Evolutionary conservation across 176 grass and related monocot species (phyloP).

Genomic region (Eragrostis curvula): DNA sequence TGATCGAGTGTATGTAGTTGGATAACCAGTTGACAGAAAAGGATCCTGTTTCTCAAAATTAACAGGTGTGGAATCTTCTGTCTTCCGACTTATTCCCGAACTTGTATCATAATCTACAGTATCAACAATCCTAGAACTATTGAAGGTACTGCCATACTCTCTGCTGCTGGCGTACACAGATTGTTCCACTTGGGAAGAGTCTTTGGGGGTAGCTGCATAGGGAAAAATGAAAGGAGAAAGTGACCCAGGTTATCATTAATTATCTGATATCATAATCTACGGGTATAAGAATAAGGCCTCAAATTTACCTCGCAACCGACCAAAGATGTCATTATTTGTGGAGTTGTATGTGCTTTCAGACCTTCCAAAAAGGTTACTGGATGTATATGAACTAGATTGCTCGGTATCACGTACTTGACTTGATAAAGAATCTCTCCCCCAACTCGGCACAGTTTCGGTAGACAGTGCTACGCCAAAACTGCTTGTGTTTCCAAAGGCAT

Average conservation of each 20-base stretch:
- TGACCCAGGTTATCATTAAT: conserved; percentile 8
- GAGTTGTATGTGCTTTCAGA: conserved; percentile 44
- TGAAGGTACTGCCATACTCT: conserved; percentile 35
- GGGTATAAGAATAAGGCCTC: conserved; percentile 11
- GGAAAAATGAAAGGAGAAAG: conserved; percentile 17
- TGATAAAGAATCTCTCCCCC: conserved; percentile 48
- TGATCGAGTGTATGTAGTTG: conserved; percentile 56
- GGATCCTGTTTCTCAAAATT: conserved; percentile 58
- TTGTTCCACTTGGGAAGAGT: conserved; percentile 49
- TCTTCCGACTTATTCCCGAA: conserved; percentile 36
- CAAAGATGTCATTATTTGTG: conserved; percentile 47
- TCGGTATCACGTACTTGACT: conserved; percentile 32
- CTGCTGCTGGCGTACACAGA: conserved; percentile 34
- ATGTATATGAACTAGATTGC: conserved; percentile 43
- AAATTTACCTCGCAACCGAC: conserved; percentile 47
- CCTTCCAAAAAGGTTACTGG: conserved; percentile 44
- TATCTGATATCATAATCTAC: conserved; percentile 8
- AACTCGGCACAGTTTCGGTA: conserved; percentile 22
- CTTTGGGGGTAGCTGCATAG: conserved; percentile 39
- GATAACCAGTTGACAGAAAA: conserved; percentile 63
- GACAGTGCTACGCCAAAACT: conserved; percentile 38
- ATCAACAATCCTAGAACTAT: conserved; percentile 42
- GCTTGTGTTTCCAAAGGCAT: conserved; percentile 30
- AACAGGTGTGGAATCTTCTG: conserved; percentile 43
- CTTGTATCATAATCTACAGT: conserved; percentile 47